phyloP scores from a whole-genome alignment of 345 rosid genomes.

The Clarkia xantiana region DNA sequence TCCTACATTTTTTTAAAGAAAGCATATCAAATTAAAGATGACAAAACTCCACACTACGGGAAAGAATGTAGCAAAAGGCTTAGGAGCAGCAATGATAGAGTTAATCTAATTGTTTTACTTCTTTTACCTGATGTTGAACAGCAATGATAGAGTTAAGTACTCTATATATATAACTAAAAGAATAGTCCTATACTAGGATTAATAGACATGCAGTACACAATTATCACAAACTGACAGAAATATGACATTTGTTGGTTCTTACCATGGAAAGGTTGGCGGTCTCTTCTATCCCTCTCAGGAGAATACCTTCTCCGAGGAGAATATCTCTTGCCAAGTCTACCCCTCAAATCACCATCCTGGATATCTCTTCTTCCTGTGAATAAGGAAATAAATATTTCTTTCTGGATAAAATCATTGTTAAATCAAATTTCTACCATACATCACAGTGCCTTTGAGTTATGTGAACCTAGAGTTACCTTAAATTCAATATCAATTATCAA shows the following conservation, averaged over 20 bases:
- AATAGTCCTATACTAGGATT: no score
- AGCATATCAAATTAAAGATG: background rate
- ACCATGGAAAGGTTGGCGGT: slow-evolving; percentile 34
- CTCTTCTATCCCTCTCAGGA: slow-evolving; percentile 34
- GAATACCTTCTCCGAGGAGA: slow-evolving; percentile 55
- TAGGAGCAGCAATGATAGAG: background rate
- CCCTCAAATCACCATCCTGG: slow-evolving; percentile 65
- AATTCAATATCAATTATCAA: slow-evolving; percentile 30
- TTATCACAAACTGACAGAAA: background rate
- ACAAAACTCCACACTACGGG: background rate
- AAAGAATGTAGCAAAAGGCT: background rate
- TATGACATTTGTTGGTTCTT: slow-evolving; percentile 8
- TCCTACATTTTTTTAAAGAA: slow-evolving; percentile 36
- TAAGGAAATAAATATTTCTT: slow-evolving; percentile 15
- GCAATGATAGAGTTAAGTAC: background rate
- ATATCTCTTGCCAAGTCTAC: slow-evolving; percentile 57
- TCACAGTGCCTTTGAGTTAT: slow-evolving; percentile 15
- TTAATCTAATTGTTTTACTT: background rate
- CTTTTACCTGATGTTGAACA: background rate
- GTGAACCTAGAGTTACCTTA: slow-evolving; percentile 36
- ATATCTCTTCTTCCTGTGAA: slow-evolving; percentile 46
- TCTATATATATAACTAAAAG: no score
- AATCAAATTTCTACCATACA: slow-evolving; percentile 8
- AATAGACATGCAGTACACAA: background rate
- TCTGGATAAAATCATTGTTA: slow-evolving; percentile 11